Evolutionary conservation across 805 yeast species (phyloP).

Genomic region (Monosporozyma yasuniensis): DNA sequence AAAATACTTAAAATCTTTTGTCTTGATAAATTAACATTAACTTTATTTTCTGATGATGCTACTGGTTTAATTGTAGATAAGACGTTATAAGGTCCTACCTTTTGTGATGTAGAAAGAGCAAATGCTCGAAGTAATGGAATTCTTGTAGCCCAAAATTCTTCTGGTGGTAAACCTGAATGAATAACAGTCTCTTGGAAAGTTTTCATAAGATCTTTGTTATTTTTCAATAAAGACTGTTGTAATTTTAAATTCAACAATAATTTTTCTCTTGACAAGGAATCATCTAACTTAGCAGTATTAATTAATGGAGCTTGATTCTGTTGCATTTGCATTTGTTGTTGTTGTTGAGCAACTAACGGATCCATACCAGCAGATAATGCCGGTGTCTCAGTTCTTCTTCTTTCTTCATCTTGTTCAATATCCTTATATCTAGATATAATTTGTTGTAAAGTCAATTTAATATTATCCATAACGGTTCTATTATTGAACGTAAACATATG

Average conservation of each 20-base stretch:
- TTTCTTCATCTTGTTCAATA: constrained; percentile 34
- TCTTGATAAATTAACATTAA: constrained; percentile 83
- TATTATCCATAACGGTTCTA: constrained; percentile 66
- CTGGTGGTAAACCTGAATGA: constrained; percentile 61
- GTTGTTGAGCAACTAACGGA: constrained; percentile 1
- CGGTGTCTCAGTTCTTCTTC: constrained; percentile 16
- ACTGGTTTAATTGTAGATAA: constrained; percentile 89
- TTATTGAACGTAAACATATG: constrained; percentile 56
- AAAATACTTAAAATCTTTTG: constrained; percentile 86
- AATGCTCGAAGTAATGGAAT: constrained; percentile 72
- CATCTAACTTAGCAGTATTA: constrained; percentile 33
- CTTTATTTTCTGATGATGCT: constrained; percentile 86
- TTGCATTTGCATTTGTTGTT: constrained; percentile 17
- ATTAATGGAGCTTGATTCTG: constrained; percentile 21
- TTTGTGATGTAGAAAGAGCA: constrained; percentile 77
- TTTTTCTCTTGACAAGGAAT: constrained; percentile 45
- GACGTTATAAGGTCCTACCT: constrained; percentile 88
- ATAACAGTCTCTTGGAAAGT: constrained; percentile 86
- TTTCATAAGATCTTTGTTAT: constrained; percentile 58
- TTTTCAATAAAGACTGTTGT: constrained; percentile 68
- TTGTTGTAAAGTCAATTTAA: constrained; percentile 58
- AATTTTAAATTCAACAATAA: constrained; percentile 62
- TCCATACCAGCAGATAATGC: constrained; percentile 1
- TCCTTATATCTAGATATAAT: constrained; percentile 59
- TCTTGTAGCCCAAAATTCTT: constrained; percentile 81